Evolutionary conservation across 2,329 filamentous ascomycete genomes (phyloP).

Genomic region (Talaromyces sp.): DNA sequence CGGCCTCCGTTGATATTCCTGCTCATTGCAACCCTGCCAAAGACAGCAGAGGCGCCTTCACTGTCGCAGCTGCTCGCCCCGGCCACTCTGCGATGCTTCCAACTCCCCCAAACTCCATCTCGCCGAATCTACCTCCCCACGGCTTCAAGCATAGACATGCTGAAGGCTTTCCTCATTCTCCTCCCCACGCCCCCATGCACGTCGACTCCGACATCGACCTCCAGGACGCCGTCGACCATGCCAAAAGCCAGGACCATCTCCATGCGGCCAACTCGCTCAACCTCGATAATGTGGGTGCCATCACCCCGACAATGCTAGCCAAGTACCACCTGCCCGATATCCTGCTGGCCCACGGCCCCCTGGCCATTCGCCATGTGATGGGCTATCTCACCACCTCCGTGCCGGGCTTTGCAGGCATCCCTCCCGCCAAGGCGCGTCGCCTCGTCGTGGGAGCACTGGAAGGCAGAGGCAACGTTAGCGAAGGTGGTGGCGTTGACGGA

Average conservation of each 20-base stretch:
- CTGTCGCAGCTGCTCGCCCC: slow-evolving; percentile 28
- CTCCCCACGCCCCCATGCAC: slow-evolving; percentile 42
- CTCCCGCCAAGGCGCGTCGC: slow-evolving; percentile 82
- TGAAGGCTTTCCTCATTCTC: slow-evolving; percentile 30
- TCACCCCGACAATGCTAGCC: slow-evolving; percentile 79
- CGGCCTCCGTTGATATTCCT: slow-evolving; percentile 46
- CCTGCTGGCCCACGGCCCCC: slow-evolving; percentile 78
- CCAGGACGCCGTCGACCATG: slow-evolving; percentile 60
- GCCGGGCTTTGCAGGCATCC: slow-evolving; percentile 84
- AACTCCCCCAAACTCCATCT: slow-evolving; percentile 93
- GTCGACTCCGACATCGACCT: slow-evolving; percentile 87
- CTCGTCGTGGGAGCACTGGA: slow-evolving; percentile 90
- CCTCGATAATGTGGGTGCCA: slow-evolving; percentile 70
- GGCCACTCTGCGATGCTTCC: slow-evolving; percentile 53
- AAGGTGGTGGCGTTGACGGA: slow-evolving; percentile 50
- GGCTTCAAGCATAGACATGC: slow-evolving; percentile 54
- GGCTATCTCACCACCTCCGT: slow-evolving; percentile 89
- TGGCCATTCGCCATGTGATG: slow-evolving; percentile 94
- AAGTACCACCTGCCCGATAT: slow-evolving; percentile 88
- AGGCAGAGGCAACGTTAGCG: slow-evolving; percentile 59
- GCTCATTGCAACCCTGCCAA: slow-evolving; percentile 34
- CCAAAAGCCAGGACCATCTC: slow-evolving; percentile 35
- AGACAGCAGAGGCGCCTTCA: slow-evolving; percentile 29
- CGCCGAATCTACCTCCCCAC: slow-evolving; percentile 77
- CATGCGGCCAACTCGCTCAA: slow-evolving; percentile 38